phyloP scores from a whole-genome alignment of 1,284 basidiomycete species.

The Polyporus tsugae region DNA sequence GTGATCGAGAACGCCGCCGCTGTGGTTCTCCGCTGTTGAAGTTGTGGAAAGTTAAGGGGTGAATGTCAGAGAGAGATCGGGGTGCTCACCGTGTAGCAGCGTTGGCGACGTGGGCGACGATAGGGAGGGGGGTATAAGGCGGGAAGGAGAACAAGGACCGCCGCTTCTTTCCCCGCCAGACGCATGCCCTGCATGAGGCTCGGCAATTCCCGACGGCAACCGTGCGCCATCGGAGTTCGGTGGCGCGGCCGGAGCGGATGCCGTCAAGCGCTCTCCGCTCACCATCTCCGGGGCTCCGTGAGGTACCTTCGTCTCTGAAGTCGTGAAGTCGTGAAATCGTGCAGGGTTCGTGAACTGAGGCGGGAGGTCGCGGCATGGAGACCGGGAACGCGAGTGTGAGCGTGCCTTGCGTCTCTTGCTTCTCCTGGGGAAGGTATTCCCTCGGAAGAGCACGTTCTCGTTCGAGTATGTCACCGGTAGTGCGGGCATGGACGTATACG shows the following conservation, averaged over 20 bases:
- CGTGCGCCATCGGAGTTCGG: constrained; percentile 1
- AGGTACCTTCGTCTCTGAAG: constrained; percentile 2
- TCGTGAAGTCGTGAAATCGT: neutral
- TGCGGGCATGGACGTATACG: constrained; percentile 21
- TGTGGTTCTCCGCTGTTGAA: constrained; percentile 31
- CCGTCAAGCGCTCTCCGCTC: neutral
- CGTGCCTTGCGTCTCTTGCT: constrained; percentile 9
- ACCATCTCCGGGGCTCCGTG: neutral
- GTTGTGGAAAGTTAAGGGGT: neutral
- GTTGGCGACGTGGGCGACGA: constrained; percentile 31
- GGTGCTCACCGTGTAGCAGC: constrained; percentile 33
- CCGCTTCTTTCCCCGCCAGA: constrained; percentile 24
- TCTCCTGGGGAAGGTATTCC: constrained; percentile 19
- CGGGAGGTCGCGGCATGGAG: neutral
- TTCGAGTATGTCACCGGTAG: constrained; percentile 19
- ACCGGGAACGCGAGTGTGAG: constrained; percentile 10
- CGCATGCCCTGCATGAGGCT: constrained; percentile 36
- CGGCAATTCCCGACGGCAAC: constrained; percentile 32
- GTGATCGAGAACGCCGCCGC: constrained; percentile 32
- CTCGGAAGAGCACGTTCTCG: constrained; percentile 16
- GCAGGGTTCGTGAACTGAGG: constrained; percentile 6
- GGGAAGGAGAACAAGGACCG: constrained; percentile 39
- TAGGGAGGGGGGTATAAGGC: constrained; percentile 34
- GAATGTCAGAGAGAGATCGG: neutral
- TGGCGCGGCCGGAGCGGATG: neutral